A percentile compares a stretch with the other conserved stretches of the same genome.
Conservation (phyloP, 2,329 filamentous ascomycete species). For the Cryphonectria radicalis region DNA sequence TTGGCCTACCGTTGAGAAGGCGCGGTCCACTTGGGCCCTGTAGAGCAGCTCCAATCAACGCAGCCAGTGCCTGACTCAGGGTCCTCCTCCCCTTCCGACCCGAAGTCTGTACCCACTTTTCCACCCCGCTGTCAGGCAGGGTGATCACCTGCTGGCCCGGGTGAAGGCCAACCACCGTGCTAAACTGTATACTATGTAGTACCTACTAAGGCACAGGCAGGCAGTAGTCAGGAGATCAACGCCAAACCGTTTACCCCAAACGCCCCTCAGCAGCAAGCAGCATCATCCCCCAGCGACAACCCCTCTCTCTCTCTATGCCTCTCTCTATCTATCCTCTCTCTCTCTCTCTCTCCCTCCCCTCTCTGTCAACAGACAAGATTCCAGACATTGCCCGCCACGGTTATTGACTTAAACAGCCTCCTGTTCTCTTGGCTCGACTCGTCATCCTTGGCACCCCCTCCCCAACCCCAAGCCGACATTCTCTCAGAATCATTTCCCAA, state of each 20-base stretch:
- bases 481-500: neutral
- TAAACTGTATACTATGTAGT: neutral
- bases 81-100: neutral
- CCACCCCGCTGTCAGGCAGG: neutral
- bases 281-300: neutral
- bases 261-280: neutral
- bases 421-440: neutral
- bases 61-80: neutral
- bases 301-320: neutral
- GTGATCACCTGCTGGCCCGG: neutral
- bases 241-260: neutral
- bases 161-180: neutral
- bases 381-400: neutral
- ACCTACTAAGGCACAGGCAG: neutral
- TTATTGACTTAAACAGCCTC: neutral
- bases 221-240: neutral
- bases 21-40: neutral
- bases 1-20: neutral
- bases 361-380: neutral
- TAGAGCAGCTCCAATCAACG: neutral
- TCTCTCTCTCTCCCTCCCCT: neutral
- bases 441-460: neutral
- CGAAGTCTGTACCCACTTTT: neutral
- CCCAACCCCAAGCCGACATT: neutral
- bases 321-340: neutral